phyloP scores from a whole-genome alignment of 495 filamentous ascomycete genomes.

The Evernia prunastri region DNA sequence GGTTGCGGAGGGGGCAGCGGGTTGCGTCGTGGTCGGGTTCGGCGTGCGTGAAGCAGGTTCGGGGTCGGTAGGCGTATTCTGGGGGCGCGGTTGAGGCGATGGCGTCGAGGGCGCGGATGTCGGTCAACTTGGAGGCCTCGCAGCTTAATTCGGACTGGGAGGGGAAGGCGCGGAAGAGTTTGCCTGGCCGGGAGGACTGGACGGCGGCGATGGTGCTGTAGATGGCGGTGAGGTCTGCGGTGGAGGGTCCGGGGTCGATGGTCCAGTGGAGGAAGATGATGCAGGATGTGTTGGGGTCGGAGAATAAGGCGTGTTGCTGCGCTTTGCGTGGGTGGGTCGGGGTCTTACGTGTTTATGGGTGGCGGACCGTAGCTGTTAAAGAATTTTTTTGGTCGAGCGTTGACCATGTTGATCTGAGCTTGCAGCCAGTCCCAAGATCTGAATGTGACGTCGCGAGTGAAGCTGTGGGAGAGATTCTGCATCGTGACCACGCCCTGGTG shows the following conservation, averaged over 20 bases:
- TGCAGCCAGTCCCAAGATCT: neutral
- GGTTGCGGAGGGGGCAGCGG: neutral
- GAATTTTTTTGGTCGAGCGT: neutral
- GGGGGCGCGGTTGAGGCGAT: neutral
- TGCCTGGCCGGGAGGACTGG: neutral
- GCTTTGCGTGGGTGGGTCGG: neutral
- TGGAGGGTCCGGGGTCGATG: neutral
- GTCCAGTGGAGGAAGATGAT: neutral
- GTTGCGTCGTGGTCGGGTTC: neutral
- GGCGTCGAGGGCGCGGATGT: neutral
- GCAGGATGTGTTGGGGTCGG: neutral
- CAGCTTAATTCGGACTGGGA: neutral
- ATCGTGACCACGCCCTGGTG: neutral
- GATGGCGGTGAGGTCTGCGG: neutral
- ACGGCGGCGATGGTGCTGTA: neutral
- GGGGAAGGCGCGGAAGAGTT: conserved; percentile 1
- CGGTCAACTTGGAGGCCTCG: neutral
- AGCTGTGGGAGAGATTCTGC: conserved; percentile 1
- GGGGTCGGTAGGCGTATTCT: neutral
- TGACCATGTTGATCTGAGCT: neutral
- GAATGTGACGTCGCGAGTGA: neutral
- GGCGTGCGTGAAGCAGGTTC: neutral
- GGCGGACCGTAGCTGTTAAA: neutral
- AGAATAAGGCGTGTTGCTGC: neutral
- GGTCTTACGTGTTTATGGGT: neutral